Percentiles rank a stretch among this genome's conserved stretches.
Conservation (phyloP, 192 early-diverging fungal genomes). For the Gryganskiella cystojenkinii region DNA sequence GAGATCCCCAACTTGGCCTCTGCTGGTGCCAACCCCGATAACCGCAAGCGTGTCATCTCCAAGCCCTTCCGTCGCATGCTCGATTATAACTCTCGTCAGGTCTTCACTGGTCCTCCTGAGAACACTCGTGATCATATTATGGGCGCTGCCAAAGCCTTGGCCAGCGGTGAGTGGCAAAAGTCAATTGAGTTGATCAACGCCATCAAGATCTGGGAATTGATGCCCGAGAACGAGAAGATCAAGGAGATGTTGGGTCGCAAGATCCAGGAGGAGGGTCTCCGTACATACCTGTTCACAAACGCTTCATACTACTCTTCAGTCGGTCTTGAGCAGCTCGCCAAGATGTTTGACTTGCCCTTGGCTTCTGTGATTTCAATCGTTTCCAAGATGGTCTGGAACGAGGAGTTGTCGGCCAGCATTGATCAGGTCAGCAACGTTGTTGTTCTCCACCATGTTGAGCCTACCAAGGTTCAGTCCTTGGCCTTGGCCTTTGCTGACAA, state of each 20-base stretch:
- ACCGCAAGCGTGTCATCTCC: slow-evolving; percentile 82
- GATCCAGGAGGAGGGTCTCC: slow-evolving; percentile 95
- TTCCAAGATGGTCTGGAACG: slow-evolving; percentile 92
- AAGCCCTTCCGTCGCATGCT: slow-evolving; percentile 92
- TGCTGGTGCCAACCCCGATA: slow-evolving; percentile 63
- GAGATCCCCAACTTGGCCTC: slow-evolving; percentile 96
- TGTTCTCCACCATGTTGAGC: slow-evolving; percentile 82
- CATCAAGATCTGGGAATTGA: slow-evolving; percentile 96
- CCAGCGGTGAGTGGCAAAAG: slow-evolving; percentile 92
- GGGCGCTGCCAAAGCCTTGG: slow-evolving; percentile 92
- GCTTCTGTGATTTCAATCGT: slow-evolving; percentile 76
- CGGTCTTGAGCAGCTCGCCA: slow-evolving; percentile 79
- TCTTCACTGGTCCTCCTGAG: slow-evolving; percentile 94
- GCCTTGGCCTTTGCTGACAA: slow-evolving; percentile 89
- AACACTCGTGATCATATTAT: slow-evolving; percentile 99
- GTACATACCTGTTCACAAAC: slow-evolving; percentile 95
- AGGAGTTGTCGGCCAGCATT: slow-evolving; percentile 88
- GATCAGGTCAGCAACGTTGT: slow-evolving; percentile 85
- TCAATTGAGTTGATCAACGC: slow-evolving; percentile 82
- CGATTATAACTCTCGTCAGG: slow-evolving; percentile 95
- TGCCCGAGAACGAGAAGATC: slow-evolving; percentile 81
- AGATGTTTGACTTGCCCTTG: slow-evolving; percentile 86
- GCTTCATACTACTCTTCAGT: slow-evolving; percentile 90
- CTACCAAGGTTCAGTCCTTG: slow-evolving; percentile 82
- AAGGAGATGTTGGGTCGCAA: slow-evolving; percentile 88